A percentile compares a stretch with the other conserved stretches of the same genome.
phyloP scores from a whole-genome alignment of 768 basidiomycete species.

The Lactarius pseudohatsudake region DNA sequence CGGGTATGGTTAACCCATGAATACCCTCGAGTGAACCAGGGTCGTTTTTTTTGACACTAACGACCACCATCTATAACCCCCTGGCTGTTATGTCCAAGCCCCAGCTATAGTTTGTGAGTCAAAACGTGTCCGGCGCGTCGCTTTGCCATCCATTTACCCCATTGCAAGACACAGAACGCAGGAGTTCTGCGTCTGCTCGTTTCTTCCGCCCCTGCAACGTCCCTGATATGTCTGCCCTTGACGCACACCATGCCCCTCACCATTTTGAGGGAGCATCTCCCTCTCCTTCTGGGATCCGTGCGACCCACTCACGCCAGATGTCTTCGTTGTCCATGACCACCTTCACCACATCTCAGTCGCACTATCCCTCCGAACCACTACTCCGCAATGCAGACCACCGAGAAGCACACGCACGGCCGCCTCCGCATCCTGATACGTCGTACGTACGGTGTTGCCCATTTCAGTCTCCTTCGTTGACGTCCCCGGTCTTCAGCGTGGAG shows the following conservation, averaged over 20 bases:
- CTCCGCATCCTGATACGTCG: slow-evolving; percentile 45
- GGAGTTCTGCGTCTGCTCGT: neutral
- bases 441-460: slow-evolving; percentile 35
- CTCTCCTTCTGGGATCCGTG: slow-evolving; percentile 4
- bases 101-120: neutral
- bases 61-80: slow-evolving; percentile 13
- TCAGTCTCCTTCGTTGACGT: slow-evolving; percentile 36
- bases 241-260: slow-evolving; percentile 8
- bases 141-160: neutral
- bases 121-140: slow-evolving; percentile 6
- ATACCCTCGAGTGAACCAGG: neutral
- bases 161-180: neutral
- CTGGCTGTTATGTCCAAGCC: neutral
- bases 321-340: slow-evolving; percentile 37
- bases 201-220: neutral
- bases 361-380: slow-evolving; percentile 36
- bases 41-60: slow-evolving; percentile 4
- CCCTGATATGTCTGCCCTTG: slow-evolving; percentile 20
- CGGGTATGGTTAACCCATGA: slow-evolving; percentile 1
- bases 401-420: slow-evolving; percentile 41
- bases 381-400: slow-evolving; percentile 38
- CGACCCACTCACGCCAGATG: slow-evolving; percentile 31
- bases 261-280: slow-evolving; percentile 8
- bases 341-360: slow-evolving; percentile 34
- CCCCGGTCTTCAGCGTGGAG: slow-evolving; percentile 36